Percentiles rank a stretch among this genome's conserved stretches.
phyloP scores from a whole-genome alignment of 768 basidiomycete genomes.

The Mrakia hoshinonis region DNA sequence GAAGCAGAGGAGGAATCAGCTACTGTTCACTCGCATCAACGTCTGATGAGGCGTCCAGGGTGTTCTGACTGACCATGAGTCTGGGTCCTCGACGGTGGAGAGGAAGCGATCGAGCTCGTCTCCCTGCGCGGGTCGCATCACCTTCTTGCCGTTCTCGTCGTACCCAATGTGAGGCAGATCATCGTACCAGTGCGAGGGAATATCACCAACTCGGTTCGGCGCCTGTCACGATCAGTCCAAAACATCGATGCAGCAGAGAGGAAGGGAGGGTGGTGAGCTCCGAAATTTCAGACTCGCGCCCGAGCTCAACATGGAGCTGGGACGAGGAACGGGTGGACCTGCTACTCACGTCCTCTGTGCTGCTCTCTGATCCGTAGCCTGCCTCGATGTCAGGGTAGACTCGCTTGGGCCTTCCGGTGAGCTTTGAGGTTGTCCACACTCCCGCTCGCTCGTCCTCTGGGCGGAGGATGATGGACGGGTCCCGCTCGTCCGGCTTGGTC shows the following conservation, averaged over 20 bases:
- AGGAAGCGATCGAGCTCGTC: slow-evolving; percentile 97
- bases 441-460: slow-evolving; percentile 33
- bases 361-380: slow-evolving; percentile 43
- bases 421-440: slow-evolving; percentile 34
- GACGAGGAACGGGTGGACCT: neutral
- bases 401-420: slow-evolving; percentile 37
- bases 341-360: slow-evolving; percentile 42
- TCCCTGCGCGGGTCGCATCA: slow-evolving; percentile 85
- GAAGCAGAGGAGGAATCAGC: neutral
- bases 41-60: neutral
- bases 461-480: slow-evolving; percentile 20
- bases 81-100: slow-evolving; percentile 81
- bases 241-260: neutral
- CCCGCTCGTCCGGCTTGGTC: slow-evolving; percentile 38
- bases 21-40: neutral
- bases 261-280: slow-evolving; percentile 6
- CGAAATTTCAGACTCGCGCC: neutral
- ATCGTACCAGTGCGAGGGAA: slow-evolving; percentile 99
- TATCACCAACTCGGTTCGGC: slow-evolving; percentile 87
- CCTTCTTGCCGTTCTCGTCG: slow-evolving; percentile 84
- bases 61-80: slow-evolving; percentile 65
- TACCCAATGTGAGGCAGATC: slow-evolving; percentile 99
- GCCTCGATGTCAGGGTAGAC: slow-evolving; percentile 43
- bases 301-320: neutral
- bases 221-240: slow-evolving; percentile 51